Evolutionary conservation across 306 rosid genomes (phyloP).

Genomic region (Quercus parvula): DNA sequence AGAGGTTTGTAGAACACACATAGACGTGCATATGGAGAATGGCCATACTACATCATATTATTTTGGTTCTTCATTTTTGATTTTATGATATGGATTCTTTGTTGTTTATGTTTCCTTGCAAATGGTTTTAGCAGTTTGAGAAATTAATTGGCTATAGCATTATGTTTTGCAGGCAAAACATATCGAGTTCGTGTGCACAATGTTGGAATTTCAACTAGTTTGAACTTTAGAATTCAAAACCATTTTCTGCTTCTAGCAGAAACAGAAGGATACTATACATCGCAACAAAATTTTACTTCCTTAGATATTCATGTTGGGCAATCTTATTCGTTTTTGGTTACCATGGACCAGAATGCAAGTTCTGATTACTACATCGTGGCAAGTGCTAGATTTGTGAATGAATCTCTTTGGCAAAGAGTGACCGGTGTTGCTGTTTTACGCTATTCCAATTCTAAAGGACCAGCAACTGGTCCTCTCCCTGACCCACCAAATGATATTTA

Average conservation of each 20-base stretch:
- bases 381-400: conserved; percentile 91
- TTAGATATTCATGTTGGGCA: conserved; percentile 92
- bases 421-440: conserved; percentile 83
- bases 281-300: conserved; percentile 55
- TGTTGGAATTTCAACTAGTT: conserved; percentile 76
- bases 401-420: conserved; percentile 77
- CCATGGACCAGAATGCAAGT: conserved; percentile 87
- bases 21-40: not conserved
- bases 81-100: not conserved
- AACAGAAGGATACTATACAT: conserved; percentile 72
- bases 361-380: conserved; percentile 89
- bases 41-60: not conserved
- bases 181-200: conserved; percentile 81
- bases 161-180: conserved; percentile 71
- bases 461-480: conserved; percentile 81
- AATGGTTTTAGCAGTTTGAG: not conserved
- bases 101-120: not conserved
- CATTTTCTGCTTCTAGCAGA: conserved; percentile 73
- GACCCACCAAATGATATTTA: conserved; percentile 67
- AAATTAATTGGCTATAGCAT: not conserved
- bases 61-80: not conserved
- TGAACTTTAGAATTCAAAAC: conserved; percentile 86
- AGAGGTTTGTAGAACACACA: not conserved
- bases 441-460: conserved; percentile 75
- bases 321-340: conserved; percentile 72